These are phyloP conservation scores for Butyriboletus pseudospeciosus DNA, from an alignment of 1,284 basidiomycete genomes.

Conservation along the genomic window DNA sequence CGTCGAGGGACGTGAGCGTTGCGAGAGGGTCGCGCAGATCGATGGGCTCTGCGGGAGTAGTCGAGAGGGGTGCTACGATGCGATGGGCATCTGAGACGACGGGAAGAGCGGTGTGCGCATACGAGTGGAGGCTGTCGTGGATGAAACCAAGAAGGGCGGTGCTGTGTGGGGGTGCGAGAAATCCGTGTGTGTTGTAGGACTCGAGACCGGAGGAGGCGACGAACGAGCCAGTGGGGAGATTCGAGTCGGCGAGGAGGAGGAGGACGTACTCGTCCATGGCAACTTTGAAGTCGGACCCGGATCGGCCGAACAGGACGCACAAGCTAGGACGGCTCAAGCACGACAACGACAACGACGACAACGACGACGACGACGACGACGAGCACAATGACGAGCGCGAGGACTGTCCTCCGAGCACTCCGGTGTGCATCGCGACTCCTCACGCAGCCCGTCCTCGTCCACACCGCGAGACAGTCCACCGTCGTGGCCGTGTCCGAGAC, in stretches of 20 bases:
- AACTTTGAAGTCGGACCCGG: too few relatives aligned
- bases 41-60: constrained; percentile 11
- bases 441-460: neutral
- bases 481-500: constrained; percentile 1
- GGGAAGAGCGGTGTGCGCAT: constrained; percentile 68
- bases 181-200: constrained; percentile 84
- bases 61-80: constrained; percentile 31
- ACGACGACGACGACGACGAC: neutral
- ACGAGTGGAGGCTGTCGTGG: constrained; percentile 66
- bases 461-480: constrained; percentile 14
- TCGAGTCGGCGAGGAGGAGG: constrained; percentile 74
- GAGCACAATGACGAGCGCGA: neutral
- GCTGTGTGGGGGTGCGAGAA: constrained; percentile 41
- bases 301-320: neutral
- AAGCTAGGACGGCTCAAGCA: neutral
- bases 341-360: neutral
- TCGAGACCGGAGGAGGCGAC: constrained; percentile 92
- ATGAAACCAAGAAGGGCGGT: constrained; percentile 57
- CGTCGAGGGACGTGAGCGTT: constrained; percentile 59
- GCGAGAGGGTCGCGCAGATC: constrained; percentile 32
- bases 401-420: neutral
- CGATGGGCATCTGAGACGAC: constrained; percentile 72
- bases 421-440: neutral
- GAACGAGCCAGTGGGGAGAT: constrained; percentile 85
- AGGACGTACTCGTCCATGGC: constrained; percentile 52